Base-by-base conservation (phyloP, 1,284 basidiomycete species). In the Dichomitus squalens region DNA sequence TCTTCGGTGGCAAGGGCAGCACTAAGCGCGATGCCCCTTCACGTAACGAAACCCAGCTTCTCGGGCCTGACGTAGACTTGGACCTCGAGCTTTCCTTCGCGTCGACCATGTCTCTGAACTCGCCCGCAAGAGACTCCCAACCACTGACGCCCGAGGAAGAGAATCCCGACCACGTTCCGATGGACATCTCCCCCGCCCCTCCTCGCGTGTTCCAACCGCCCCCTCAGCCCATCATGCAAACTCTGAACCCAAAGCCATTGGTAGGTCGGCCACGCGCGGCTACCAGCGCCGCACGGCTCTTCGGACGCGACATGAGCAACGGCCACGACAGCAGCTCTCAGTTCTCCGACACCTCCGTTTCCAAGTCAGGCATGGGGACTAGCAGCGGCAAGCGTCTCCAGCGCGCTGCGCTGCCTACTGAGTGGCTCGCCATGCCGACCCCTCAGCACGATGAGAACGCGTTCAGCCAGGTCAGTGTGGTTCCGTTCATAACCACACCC, bases 181-280 rank as follows among this genome's bases (percentile, higher is more conserved):
- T 92, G 90, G 90, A 92, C 67, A 87, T 92, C 43, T 92, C 90
- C 4, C 90, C 90, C 12, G 81, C 79, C 14, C 87, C 75, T 14
- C 81, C 46, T 55, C 71, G 51, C 73, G 71, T 64, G 60, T 65
- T 72, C 25, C 49, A 63, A 39, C 44, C 29, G 29, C 29, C 63
- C 2, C 35, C 38, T 33, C 48, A 52, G 23, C 47, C 46, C 2
- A 60, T 27, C 51, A 52, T 31, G 25, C 59, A 48, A 41, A 31
- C 52, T 12, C 20, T 50, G n/a, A 41, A 50, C 38, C 21, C 38
- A 35, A 52, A 58, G 51, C 31, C 50, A 23, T 54, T 58, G 14
- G 49, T 63, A 5, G 61, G 61, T 18, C 54, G 61, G 4, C 57
- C 61, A 23, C 64, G 59, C 29, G 53, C 61, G 8, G 61, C 57